Base-by-base conservation (phyloP, 108 stramenopile species). In the Nitzschia sp. region DNA sequence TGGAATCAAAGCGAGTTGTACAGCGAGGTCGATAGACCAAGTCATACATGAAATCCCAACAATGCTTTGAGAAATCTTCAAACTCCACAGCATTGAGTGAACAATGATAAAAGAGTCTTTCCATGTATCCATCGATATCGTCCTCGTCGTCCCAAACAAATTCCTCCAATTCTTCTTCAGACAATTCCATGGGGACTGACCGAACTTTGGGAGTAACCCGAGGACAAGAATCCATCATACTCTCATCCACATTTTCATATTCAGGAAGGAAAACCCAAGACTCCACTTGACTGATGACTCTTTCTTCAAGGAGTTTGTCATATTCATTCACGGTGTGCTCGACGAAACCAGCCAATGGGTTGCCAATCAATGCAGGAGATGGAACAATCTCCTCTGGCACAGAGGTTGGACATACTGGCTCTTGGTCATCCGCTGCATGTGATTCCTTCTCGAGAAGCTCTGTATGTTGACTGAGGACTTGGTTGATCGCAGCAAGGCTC, bases 1-100 rank as follows among this genome's bases (percentile, higher is more conserved):
- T 61, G 10, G 71, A 72, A 72, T 72, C 71, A 11, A 44, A 57
- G 7, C 63, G 62, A 21, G 63, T 64, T 15, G 71, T 72, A 48
- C 71, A 72, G 0, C 63, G 53, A 20, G 71, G 71, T 21, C 51
- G 26, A 29, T 72, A 72, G 2, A 65, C 44, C 17, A 65, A 48
- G 20, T 46, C 29, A 25, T 64, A 8, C 20, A 72, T 9, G 11
- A 21, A 24, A 37, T 57, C 55, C 24, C 63, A 63, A 44, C 71
- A 72, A 3, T 70, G 50, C 10, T 1, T 20, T 12, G 20, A 15
- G 10, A 51, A 60, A 7, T 12, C 19, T 11, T 44, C 29, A 48
- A 15, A 21, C 2, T 39, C 41, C 15, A 54, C 15, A 0, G 38
- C 55, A 69, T 38, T 15, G n/a, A 20, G 38, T 9, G 69, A 59